Evolutionary conservation across 2,329 filamentous ascomycete genomes (phyloP), one percentile per base, ranked within the genome.

Genomic region (Penicillium sp.): DNA sequence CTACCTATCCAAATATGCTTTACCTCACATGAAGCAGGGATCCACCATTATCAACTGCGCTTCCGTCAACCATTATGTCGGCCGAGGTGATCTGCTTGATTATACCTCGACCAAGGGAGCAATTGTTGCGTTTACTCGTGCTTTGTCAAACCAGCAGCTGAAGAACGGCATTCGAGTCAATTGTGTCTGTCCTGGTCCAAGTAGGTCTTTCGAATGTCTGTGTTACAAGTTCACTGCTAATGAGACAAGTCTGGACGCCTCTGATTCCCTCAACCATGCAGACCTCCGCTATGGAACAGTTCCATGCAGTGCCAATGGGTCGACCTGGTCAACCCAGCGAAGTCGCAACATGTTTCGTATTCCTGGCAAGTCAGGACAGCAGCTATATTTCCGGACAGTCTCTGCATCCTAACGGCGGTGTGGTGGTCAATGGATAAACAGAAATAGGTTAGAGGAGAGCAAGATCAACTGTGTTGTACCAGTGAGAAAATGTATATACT

Each of bases 1-100:
- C 76, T 92, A 84, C 73, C 76, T 92, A 30, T 79, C 87, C 52
- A 93, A 93, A 68, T 89, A 91, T 64, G 72, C 79, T 11, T 76
- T 93, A 10, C 83, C 82, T 0, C 85, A 91, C 69, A 87, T 93
- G 82, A 80, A 81, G 63, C 68, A 70, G n/a, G 88, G 89, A 30
- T 79, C 82, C 48, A 83, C 82, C 22, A 89, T 95, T 67, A 89
- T 95, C 78, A 93, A 92, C 75, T 90, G 89, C 65, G 84, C 87
- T 37, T 90, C 86, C 28, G 84, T 93, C 66, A 92, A 92, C 67
- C 87, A 84, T 22, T 93, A 92, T 71, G 80, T 90, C 50, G 88
- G 88, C 33, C 85, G 87, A 1, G 84, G 85, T 0, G 88, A 92
- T 61, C 78, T 92, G 2, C 80, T 93, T 41, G 88, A 93, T 69